Conservation (phyloP, 495 filamentous ascomycete genomes). For the Aspergillus olivimuriae region DNA sequence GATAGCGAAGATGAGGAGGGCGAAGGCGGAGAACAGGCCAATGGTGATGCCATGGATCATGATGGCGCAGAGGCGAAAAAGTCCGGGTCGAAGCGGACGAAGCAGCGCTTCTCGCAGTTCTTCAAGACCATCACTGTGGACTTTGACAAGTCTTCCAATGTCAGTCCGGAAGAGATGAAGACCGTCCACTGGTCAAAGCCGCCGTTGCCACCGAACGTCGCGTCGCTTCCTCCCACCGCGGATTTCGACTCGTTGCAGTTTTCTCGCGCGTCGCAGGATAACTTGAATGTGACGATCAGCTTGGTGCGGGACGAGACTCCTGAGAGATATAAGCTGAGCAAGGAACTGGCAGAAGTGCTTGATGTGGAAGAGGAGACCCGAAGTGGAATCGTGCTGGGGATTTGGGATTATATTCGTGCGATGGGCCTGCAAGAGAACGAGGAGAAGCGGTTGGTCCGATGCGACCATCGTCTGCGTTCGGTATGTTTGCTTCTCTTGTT, state of each 20-base stretch:
- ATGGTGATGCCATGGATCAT: slow-evolving; percentile 54
- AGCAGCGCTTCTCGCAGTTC: slow-evolving; percentile 79
- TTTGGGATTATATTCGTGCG: slow-evolving; percentile 92
- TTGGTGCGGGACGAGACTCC: slow-evolving; percentile 78
- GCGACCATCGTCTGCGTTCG: slow-evolving; percentile 71
- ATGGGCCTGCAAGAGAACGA: slow-evolving; percentile 88
- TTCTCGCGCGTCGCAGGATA: slow-evolving; percentile 85
- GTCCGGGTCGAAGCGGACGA: slow-evolving; percentile 35
- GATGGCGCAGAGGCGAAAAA: slow-evolving; percentile 41
- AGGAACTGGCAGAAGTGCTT: slow-evolving; percentile 73
- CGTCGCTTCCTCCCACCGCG: slow-evolving; percentile 40
- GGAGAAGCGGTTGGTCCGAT: slow-evolving; percentile 83
- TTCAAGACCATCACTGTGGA: slow-evolving; percentile 89
- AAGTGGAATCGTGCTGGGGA: slow-evolving; percentile 75
- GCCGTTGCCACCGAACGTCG: slow-evolving; percentile 45
- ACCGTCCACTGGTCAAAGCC: slow-evolving; percentile 71
- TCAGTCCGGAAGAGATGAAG: slow-evolving; percentile 48
- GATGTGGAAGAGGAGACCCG: slow-evolving; percentile 83
- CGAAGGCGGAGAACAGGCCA: slow-evolving; percentile 11
- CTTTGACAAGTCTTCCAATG: slow-evolving; percentile 58
- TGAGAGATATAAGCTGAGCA: slow-evolving; percentile 74
- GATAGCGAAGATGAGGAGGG: slow-evolving; percentile 57
- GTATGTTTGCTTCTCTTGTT: slow-evolving; percentile 48
- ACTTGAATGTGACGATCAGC: slow-evolving; percentile 84
- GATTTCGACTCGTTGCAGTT: slow-evolving; percentile 93